These are phyloP conservation scores for Beta macrorhiza DNA, from an alignment of 179 eudicot species.

Conservation along the genomic window DNA sequence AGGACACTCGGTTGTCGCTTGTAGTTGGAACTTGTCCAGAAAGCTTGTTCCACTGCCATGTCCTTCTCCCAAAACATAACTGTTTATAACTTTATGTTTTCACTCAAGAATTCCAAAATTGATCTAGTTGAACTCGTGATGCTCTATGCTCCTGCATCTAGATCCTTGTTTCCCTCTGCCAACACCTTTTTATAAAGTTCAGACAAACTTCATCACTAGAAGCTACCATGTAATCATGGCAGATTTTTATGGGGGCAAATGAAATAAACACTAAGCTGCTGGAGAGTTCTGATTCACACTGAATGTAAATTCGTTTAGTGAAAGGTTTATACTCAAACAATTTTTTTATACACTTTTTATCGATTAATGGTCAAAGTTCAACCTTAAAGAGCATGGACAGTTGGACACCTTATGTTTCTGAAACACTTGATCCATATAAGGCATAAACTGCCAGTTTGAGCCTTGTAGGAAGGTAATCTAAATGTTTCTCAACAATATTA, in stretches of 20 bases:
- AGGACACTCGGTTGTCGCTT: not conserved
- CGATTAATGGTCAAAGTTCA: not conserved
- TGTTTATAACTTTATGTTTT: not conserved
- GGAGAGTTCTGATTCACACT: not conserved
- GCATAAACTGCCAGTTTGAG: not conserved
- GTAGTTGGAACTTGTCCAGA: not conserved
- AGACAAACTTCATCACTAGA: not conserved
- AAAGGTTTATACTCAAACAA: not conserved
- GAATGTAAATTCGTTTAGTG: too few relatives aligned
- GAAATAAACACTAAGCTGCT: not conserved
- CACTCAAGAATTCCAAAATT: not conserved
- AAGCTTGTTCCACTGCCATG: not conserved
- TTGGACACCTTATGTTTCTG: too few relatives aligned
- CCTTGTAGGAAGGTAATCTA: not conserved
- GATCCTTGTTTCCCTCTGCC: not conserved
- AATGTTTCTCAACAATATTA: not conserved
- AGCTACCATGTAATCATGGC: not conserved
- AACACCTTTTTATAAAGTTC: not conserved
- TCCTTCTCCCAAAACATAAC: not conserved
- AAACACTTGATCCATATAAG: not conserved
- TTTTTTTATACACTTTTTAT: not conserved
- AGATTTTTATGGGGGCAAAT: too few relatives aligned
- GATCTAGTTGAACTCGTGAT: not conserved
- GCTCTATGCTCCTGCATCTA: not conserved
- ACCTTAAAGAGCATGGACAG: not conserved